Conservation (phyloP, 306 rosid genomes). For the Vigna reflexopilosa region DNA sequence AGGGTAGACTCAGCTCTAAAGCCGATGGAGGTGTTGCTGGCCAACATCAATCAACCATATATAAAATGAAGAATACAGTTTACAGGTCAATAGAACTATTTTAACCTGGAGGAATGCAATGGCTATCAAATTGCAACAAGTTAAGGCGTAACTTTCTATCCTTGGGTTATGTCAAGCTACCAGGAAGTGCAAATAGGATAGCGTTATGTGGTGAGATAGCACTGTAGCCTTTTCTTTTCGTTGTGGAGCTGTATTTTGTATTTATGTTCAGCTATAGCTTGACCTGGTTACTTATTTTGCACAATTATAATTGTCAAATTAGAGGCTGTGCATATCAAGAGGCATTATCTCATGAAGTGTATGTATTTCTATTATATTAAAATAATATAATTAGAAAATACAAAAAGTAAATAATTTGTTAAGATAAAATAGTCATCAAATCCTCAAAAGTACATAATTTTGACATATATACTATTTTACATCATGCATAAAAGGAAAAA, state of each 20-base stretch:
- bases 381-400: no score
- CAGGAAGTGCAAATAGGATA: conserved; percentile 12
- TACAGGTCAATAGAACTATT: not conserved
- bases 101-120: not conserved
- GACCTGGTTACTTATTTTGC: not conserved
- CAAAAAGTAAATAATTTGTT: no score
- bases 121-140: not conserved
- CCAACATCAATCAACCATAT: not conserved
- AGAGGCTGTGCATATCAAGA: not conserved
- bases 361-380: no score
- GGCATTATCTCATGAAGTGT: not conserved
- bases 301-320: not conserved
- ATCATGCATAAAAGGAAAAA: no score
- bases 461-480: no score
- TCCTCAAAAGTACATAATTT: no score
- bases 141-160: not conserved
- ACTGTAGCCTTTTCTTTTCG: not conserved
- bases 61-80: not conserved
- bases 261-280: conserved; percentile 14
- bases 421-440: no score
- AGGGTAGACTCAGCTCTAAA: conserved; percentile 32
- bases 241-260: conserved; percentile 14
- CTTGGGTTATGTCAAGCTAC: conserved; percentile 23
- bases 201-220: not conserved
- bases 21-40: conserved; percentile 32